Base-by-base conservation (phyloP, 352 stramenopile genomes). In the Globisporangium paroecandrum region DNA sequence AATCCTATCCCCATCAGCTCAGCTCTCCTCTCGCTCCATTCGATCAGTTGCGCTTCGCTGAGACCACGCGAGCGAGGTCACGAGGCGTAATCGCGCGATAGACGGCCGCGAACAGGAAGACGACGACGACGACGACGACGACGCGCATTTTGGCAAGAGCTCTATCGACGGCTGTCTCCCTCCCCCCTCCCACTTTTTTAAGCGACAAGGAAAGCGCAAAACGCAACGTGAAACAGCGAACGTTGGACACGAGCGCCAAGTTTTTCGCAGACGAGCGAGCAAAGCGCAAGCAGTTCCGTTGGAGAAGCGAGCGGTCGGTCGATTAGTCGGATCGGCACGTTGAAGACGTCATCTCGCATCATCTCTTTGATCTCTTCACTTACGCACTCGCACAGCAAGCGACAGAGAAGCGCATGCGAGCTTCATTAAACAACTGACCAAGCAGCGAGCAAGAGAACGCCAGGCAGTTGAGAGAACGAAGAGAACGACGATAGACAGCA, bases 211-310 rank as follows among this genome's bases (percentile, higher is more conserved):
- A 59, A 13, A 41, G 36, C 13, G 36, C 10, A 13, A 41, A 41
- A 41, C 10, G 36, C 36, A 41, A 41, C 34, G 36, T 41, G 36
- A 38, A 41, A 41, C 36, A 15, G 27, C 27, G 53, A 51, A 51
- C 25, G 53, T 58, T 59, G 15, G 54, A 59, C 54, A 38, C 25
- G 25, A 29, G 22, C 20, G 13, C 25, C 8, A 25, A 7, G 4
- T 46, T 60, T 60, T 60, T 60, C 55, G 29, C 55, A 60, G 55
- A 60, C 24, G 51, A 58, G 51, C 24, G 53, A 36, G 32, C 32
- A 36, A 36, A 36, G 49, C 51, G 53, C 36, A 20, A 46, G 27
- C 54, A 54, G 41, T 27, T 56, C n/a, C 24, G 38, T 62, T 29
- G 4, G n/a, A 64, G 4, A 27, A 55, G 38, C 34, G 9, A 55